Evolutionary conservation across 495 filamentous ascomycete species (phyloP).

Genomic region (Neurospora pannonica): DNA sequence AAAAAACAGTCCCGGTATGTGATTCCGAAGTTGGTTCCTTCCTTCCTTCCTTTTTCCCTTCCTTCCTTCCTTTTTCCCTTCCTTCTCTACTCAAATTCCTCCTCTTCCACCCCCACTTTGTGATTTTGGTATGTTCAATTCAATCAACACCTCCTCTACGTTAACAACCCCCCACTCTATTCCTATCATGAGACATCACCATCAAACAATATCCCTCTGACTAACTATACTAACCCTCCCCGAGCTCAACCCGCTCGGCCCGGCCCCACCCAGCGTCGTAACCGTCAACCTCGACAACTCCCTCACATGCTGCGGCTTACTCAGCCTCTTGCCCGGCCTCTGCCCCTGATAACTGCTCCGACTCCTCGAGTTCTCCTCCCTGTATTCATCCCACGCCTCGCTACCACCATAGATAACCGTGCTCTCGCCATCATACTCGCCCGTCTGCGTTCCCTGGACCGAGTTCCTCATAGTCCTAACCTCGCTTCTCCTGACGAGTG

Average conservation of each 20-base stretch:
- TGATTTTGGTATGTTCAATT: not conserved
- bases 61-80: not conserved
- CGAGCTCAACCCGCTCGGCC: not conserved
- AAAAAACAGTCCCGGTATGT: not conserved
- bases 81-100: too few species aligned
- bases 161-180: not conserved
- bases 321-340: not conserved
- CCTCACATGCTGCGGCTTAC: not conserved
- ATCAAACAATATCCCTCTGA: not conserved
- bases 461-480: not conserved
- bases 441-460: not conserved
- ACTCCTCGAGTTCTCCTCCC: not conserved
- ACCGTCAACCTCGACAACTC: not conserved
- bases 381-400: not conserved
- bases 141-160: not conserved
- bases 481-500: not conserved
- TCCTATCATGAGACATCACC: not conserved
- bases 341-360: not conserved
- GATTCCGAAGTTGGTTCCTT: not conserved
- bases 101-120: not conserved
- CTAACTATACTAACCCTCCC: not conserved
- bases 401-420: not conserved
- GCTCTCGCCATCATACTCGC: not conserved
- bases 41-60: not conserved
- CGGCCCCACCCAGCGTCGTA: not conserved